These are phyloP conservation scores for Pleurotus tuoliensis DNA, from an alignment of 768 basidiomycete genomes.

Conservation along the genomic window DNA sequence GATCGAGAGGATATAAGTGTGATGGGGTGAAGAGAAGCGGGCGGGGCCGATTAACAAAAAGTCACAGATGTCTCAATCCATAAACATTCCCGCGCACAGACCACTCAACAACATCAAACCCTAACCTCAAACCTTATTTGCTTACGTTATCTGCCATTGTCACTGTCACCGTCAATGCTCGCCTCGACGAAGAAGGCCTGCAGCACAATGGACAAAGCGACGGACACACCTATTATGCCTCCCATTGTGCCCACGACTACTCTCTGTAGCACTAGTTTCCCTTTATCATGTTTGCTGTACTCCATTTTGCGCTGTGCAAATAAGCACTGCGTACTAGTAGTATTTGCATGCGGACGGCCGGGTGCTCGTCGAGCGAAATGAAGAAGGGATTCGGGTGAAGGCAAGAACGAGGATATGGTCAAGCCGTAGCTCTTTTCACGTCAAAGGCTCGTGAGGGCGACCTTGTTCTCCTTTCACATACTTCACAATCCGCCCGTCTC, in stretches of 20 bases:
- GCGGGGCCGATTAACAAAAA: conserved; percentile 33
- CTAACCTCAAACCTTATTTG: conserved; percentile 7
- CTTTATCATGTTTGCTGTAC: not conserved
- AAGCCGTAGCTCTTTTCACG: conserved; percentile 3
- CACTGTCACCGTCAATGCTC: not conserved
- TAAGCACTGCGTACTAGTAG: no score
- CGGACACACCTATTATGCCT: no score
- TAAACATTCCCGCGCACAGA: conserved; percentile 41
- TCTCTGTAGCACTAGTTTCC: not conserved
- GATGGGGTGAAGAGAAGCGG: conserved; percentile 39
- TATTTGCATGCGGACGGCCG: no score
- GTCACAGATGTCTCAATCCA: conserved; percentile 12
- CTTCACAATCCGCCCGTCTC: not conserved
- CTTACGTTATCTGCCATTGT: not conserved
- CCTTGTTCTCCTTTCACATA: conserved; percentile 6
- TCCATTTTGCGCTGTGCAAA: not conserved
- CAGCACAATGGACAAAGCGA: conserved; percentile 3
- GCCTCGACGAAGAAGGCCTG: not conserved
- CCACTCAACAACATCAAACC: conserved; percentile 31
- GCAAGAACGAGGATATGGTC: not conserved
- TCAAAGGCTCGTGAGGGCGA: not conserved
- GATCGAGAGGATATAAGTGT: conserved; percentile 43
- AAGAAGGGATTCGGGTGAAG: not conserved
- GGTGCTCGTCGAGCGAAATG: not conserved
- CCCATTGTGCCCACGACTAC: not conserved